phyloP scores from a whole-genome alignment of 1,139 yeast genomes.

The Protomyces pachydermus region DNA sequence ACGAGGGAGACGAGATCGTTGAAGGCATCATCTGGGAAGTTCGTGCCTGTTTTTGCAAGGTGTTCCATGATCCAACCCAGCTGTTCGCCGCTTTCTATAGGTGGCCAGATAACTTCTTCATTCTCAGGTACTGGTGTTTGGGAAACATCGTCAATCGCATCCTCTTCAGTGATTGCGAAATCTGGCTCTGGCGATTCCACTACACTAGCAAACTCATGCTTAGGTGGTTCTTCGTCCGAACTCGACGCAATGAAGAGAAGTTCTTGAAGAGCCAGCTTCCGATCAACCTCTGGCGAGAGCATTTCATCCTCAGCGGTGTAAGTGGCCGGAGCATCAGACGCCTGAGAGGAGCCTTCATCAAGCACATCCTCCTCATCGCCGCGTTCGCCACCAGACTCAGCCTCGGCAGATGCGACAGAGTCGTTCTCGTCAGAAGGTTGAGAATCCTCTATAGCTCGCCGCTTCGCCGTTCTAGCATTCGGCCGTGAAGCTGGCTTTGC shows the following conservation, averaged over 20 bases:
- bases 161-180: no score
- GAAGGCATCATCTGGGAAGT: constrained; percentile 6
- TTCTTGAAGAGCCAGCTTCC: no score
- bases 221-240: no score
- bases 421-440: neutral
- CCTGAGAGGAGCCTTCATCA: neutral
- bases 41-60: constrained; percentile 6
- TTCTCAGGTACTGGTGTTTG: no score
- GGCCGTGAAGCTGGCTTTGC: neutral
- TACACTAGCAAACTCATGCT: no score
- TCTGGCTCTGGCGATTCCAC: no score
- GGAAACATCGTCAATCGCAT: no score
- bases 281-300: no score
- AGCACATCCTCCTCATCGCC: neutral
- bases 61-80: constrained; percentile 21
- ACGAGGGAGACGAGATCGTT: constrained; percentile 16
- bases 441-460: neutral
- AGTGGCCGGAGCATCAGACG: no score
- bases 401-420: neutral
- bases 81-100: neutral
- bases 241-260: no score
- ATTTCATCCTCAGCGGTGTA: no score
- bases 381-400: neutral
- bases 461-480: neutral
- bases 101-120: neutral